phyloP scores from a whole-genome alignment of 2,329 filamentous ascomycete species.

The Neofusicoccum cordaticola region DNA sequence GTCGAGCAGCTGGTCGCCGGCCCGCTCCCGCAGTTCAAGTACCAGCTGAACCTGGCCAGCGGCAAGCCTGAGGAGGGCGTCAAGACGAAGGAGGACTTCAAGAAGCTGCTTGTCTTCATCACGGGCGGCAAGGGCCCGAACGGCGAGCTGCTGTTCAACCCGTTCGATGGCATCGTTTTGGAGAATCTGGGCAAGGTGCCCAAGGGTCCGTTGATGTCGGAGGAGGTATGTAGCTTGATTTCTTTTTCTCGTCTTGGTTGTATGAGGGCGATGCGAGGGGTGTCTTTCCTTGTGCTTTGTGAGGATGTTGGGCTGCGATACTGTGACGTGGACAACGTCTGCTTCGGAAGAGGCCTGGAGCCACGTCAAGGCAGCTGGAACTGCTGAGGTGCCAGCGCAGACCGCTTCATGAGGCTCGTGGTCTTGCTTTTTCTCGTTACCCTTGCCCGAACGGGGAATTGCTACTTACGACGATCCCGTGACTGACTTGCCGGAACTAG shows the following conservation, averaged over 20 bases:
- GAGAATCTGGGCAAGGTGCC: constrained; percentile 60
- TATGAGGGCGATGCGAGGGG: too few species aligned
- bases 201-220: constrained; percentile 58
- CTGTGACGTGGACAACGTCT: too few species aligned
- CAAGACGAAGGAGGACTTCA: constrained; percentile 60
- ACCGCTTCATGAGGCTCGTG: too few species aligned
- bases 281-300: too few species aligned
- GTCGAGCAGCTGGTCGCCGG: constrained; percentile 59
- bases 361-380: too few species aligned
- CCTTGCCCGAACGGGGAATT: neutral
- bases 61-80: constrained; percentile 35
- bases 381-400: too few species aligned
- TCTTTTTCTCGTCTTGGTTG: neutral
- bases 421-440: too few species aligned
- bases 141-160: constrained; percentile 58
- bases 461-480: too few species aligned
- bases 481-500: constrained; percentile 22
- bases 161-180: constrained; percentile 61
- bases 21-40: constrained; percentile 68
- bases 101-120: constrained; percentile 67
- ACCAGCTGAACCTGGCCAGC: constrained; percentile 77
- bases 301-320: too few species aligned
- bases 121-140: constrained; percentile 64
- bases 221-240: constrained; percentile 48
- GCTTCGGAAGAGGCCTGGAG: too few species aligned